Base-by-base conservation (phyloP, 169 alveolate species). In the Cryptosporidium ryanae region DNA sequence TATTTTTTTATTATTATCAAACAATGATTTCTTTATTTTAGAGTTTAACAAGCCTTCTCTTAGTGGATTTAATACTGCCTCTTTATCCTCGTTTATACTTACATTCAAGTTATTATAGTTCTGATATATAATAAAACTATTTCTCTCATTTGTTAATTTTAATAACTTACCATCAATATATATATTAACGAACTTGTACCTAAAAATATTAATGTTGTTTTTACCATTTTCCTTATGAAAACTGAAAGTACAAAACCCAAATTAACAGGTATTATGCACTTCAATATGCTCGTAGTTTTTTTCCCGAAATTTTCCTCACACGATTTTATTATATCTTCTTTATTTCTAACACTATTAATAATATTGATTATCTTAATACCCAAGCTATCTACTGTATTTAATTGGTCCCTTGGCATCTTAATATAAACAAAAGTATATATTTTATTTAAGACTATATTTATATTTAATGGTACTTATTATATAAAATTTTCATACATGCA, bases 161-260 rank as follows among this genome's bases (percentile, higher is more conserved):
- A 18, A n/a, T 6, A 76, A 76, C 87, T 76, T 76, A 76, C 87
- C 87, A 76, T 31, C 7, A 76, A 18, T 32, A 76, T 44, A 3
- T 76, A 76, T 13, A 76, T 34, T 27, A 38, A 34, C 25, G 76
- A 18, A 21, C 68, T 55, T 55, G 71, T 76, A 13, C 87, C 76
- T 57, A 50, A 43, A 59, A 61, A 17, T n/a, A 76, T 32, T n/a
- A 76, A 29, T 34, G 87, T 59, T 7, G 87, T 76, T 76, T 61
- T 76, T 46, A 76, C 63, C 68, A 61, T 61, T 27, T 38, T 76
- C 44, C 32, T 59, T 32, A 32, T 29, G 21, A 76, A 46, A 7
- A 59, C 29, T 32, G 76, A 38, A 59, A 61, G 48, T 31, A 55
- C 50, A 17, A 76, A 13, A 32, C 87, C 87, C 12, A 67, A 21